Base-by-base conservation (phyloP, 2,329 filamentous ascomycete genomes). In the Xylaria digitata region DNA sequence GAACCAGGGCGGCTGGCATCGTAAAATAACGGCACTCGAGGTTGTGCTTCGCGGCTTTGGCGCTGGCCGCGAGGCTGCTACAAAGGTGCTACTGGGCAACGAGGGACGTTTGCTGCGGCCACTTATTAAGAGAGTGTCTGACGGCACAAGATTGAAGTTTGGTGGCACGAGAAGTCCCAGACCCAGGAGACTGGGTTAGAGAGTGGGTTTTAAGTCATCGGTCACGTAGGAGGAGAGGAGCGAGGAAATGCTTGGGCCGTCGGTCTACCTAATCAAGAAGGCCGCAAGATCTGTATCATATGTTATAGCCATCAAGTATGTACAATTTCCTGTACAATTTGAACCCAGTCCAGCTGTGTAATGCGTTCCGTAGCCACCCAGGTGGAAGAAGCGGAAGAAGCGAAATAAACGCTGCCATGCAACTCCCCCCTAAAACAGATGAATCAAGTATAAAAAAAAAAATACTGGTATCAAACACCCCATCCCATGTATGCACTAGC, bases 101-200 rank as follows among this genome's bases (percentile, higher is more conserved):
- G 95, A 99, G 79, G 96, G 96, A 64, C 89, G 88, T 76, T 79
- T 89, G 74, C 81, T 98, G 71, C 87, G 93, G 72, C 83, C 86
- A 37, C 89, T 92, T 82, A 92, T 99, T 71, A 84, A 88, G 48
- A 90, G 89, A 73, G 91, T 99, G 68, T 89, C 92, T 37, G 96
- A 99, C 82, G 86, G 89, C 46, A 98, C 95, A 62, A 91, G 91
- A 75, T 81, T 98, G 80, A 99, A 99, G 85, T 97, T 98, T 84
- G 96, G 94, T 81, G 96, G 96, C 77, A 93, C 92, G 45, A 92
- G 94, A 80, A 95, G 93, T 83, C 87, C 87, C 79, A 92, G 90
- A 78, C 91, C 90, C 45, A 94, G 94, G 81, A 91, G 96, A 83
- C 82, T 98, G 83, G 76, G 76, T 73, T 78, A 74, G 64, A 69